Base-by-base conservation (phyloP, 2,329 filamentous ascomycete genomes). In the Fusarium sp. region DNA sequence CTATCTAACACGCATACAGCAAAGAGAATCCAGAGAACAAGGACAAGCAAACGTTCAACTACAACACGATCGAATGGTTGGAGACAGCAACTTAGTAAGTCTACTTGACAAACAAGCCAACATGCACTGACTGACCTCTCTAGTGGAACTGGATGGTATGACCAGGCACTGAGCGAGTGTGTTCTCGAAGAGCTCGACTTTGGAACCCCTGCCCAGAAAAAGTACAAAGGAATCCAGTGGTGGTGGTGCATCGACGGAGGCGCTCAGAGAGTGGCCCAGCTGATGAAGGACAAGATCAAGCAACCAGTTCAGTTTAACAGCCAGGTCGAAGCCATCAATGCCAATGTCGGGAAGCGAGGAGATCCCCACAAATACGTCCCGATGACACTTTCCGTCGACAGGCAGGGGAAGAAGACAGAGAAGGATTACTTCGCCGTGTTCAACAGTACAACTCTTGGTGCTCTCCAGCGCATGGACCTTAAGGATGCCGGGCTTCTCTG, bases 401-500 rank as follows among this genome's bases (percentile, higher is more conserved):
- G 66, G 16, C 13, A 62, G 22, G 24, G 16, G 13, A 7, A 45
- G 22, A 18, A 42, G 18, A 22, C 47, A 0, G 45, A 62, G 14
- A 66, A 67, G 16, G 73, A 76, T 1, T 77, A 77, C 3, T 73
- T 72, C 37, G 74, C 76, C 0, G 18, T 78, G 0, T 76, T 78
- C 50, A 76, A 76, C 7, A 74, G 58, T 5, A 77, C 76, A 0
- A 75, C 76, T 0, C 69, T 78, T 2, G 66, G 47, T 18, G 66
- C 72, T 0, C 59, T 77, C 0, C 70, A 74, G 37, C 50, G 75
- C 0, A 77, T 77, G 71, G 60, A 77, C 1, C 59, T 76, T 1
- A 75, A 73, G 1, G 76, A 80, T 6, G 72, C 80, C 2, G 71
- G 73, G 1, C 74, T 82, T 0, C 69, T 68, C 2, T 82, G 79